Conservation (phyloP, 225 moss, liverwort and hornwort genomes). For the Bryum argenteum region DNA sequence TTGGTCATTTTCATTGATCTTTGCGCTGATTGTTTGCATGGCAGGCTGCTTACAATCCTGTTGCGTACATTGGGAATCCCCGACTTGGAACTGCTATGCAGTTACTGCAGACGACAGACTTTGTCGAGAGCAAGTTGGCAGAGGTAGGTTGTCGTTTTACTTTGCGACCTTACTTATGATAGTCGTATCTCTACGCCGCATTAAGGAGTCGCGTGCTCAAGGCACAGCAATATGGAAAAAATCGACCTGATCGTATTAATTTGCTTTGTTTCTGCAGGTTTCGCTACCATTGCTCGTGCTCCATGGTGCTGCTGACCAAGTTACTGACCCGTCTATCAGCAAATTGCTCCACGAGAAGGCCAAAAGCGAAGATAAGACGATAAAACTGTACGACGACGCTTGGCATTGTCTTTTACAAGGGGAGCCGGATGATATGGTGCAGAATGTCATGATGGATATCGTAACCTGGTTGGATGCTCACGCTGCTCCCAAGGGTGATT, state of each 20-base stretch:
- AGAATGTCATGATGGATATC: constrained; percentile 71
- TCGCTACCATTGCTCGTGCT: constrained; percentile 83
- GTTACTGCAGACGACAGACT: constrained; percentile 70
- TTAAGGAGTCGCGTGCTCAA: too few species aligned
- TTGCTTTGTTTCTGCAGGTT: constrained; percentile 50
- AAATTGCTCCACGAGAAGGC: constrained; percentile 64
- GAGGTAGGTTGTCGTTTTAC: constrained; percentile 42
- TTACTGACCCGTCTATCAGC: constrained; percentile 91
- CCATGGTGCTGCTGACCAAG: constrained; percentile 86
- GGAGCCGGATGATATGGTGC: constrained; percentile 75
- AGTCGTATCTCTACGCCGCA: not conserved
- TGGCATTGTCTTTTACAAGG: constrained; percentile 97
- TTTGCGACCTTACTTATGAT: not conserved
- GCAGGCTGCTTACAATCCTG: constrained; percentile 73
- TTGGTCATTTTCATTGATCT: not conserved
- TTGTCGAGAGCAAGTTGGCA: constrained; percentile 68
- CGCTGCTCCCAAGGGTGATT: constrained; percentile 33
- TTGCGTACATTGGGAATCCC: constrained; percentile 80
- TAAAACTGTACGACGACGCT: constrained; percentile 68
- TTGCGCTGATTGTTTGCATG: constrained; percentile 6
- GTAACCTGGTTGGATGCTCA: constrained; percentile 77
- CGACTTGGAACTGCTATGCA: constrained; percentile 87
- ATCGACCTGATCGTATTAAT: not conserved
- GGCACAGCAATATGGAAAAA: not conserved
- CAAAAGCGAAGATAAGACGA: constrained; percentile 64